Conservation (phyloP, 345 rosid species). For the Lagerstroemia speciosa region DNA sequence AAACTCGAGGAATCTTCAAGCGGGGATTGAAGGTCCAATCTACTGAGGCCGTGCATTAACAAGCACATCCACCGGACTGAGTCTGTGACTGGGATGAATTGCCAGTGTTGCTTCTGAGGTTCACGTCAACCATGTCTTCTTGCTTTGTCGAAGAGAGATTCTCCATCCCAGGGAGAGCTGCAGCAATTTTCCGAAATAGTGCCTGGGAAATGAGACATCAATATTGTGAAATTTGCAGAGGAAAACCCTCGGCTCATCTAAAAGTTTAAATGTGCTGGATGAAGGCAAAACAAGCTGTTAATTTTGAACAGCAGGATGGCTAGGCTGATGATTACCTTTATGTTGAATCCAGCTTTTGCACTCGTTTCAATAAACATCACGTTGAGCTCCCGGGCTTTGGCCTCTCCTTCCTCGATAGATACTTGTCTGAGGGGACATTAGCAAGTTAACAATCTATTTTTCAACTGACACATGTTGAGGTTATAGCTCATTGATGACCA, state of each 20-base stretch:
- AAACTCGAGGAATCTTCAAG: too few relatives aligned
- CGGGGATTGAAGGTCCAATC: background rate
- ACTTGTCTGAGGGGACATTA: conserved; percentile 49
- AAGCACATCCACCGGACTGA: conserved; percentile 83
- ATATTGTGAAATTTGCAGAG: background rate
- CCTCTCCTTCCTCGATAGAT: conserved; percentile 89
- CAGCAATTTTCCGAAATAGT: conserved; percentile 83
- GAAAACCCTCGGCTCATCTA: too few relatives aligned
- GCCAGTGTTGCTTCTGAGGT: conserved; percentile 48
- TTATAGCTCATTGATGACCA: background rate
- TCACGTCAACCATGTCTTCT: conserved; percentile 97
- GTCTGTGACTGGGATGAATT: conserved; percentile 71
- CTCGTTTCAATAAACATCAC: conserved; percentile 92
- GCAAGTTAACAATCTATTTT: background rate
- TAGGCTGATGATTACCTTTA: conserved; percentile 41
- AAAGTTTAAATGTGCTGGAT: background rate
- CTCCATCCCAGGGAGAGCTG: conserved; percentile 96
- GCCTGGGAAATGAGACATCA: conserved; percentile 34
- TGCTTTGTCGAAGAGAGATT: conserved; percentile 75
- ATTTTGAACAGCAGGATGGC: too few relatives aligned
- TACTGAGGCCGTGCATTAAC: conserved; percentile 18
- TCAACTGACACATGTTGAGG: background rate
- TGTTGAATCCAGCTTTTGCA: conserved; percentile 91
- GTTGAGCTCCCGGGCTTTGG: conserved; percentile 73
- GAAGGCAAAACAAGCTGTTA: too few relatives aligned